Percentiles rank a stretch among this genome's conserved stretches.
These are phyloP conservation scores for Colletotrichum truncatum DNA, from an alignment of 2,329 filamentous ascomycete genomes.

Conservation along the genomic window DNA sequence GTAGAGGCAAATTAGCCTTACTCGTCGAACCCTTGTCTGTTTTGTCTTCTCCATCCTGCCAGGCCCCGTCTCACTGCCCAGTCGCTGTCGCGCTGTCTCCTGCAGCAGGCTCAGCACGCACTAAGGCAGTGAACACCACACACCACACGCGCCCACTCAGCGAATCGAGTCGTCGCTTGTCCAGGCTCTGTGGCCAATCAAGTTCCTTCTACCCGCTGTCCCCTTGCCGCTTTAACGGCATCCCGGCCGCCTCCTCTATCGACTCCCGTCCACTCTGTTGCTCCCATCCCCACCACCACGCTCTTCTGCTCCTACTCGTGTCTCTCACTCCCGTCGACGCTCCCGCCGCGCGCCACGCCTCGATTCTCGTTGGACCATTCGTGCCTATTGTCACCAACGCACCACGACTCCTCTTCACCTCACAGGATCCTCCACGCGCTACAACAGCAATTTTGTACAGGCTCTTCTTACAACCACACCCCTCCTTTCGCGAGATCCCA, in stretches of 20 bases:
- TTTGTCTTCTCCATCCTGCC: conserved; percentile 3
- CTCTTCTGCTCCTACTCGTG: conserved; percentile 17
- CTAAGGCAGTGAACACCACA: conserved; percentile 39
- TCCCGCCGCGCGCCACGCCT: conserved; percentile 30
- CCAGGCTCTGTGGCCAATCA: conserved; percentile 33
- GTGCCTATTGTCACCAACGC: conserved; percentile 22
- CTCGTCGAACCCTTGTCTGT: not conserved
- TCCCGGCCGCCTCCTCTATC: conserved; percentile 10
- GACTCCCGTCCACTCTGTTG: conserved; percentile 11
- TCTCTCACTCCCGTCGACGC: conserved; percentile 19
- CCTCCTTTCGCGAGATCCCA: conserved; percentile 5
- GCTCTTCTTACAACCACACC: conserved; percentile 2
- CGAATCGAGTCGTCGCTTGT: conserved; percentile 40
- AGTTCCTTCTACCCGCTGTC: not conserved
- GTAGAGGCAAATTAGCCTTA: conserved; percentile 27
- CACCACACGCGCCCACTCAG: conserved; percentile 39
- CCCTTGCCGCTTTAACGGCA: conserved; percentile 35
- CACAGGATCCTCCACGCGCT: conserved; percentile 29
- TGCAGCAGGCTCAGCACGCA: conserved; percentile 38
- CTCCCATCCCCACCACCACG: conserved; percentile 21
- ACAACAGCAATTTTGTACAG: conserved; percentile 15
- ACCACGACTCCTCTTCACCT: conserved; percentile 29
- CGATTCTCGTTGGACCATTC: conserved; percentile 28
- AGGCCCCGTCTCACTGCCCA: conserved; percentile 19
- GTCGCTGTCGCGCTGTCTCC: conserved; percentile 30